Evolutionary conservation across 305 asterid species (phyloP).

Genomic region (Fraxinus greggii): DNA sequence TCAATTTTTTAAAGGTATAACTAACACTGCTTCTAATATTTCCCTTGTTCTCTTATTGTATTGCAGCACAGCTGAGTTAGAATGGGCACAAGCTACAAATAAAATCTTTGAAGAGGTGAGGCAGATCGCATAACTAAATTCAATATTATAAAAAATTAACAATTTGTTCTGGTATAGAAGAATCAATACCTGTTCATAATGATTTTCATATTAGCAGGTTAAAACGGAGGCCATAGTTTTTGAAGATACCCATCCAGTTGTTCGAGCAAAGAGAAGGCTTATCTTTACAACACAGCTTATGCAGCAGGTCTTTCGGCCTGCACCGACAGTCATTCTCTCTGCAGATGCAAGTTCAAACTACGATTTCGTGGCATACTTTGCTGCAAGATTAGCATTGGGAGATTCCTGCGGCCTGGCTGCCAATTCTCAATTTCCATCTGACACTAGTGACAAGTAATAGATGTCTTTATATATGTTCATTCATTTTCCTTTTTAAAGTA

Average conservation of each 20-base stretch:
- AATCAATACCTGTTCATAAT: slow-evolving; percentile 11
- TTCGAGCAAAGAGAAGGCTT: slow-evolving; percentile 66
- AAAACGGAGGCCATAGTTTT: slow-evolving; percentile 38
- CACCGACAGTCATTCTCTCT: slow-evolving; percentile 46
- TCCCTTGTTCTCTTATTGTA: slow-evolving; percentile 16
- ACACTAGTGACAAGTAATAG: slow-evolving; percentile 39
- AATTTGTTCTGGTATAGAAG: background rate
- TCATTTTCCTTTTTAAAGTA: background rate
- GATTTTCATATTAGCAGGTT: slow-evolving; percentile 36
- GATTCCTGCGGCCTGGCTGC: slow-evolving; percentile 55
- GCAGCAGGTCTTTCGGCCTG: slow-evolving; percentile 65
- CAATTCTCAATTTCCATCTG: slow-evolving; percentile 23
- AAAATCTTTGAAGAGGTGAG: slow-evolving; percentile 57
- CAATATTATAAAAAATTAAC: background rate
- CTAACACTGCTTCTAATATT: slow-evolving; percentile 4
- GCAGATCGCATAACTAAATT: slow-evolving; percentile 9
- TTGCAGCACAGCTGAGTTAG: slow-evolving; percentile 47
- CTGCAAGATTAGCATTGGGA: slow-evolving; percentile 59
- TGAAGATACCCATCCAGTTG: slow-evolving; percentile 35
- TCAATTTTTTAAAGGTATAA: background rate
- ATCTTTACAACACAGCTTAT: slow-evolving; percentile 49
- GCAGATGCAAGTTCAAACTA: slow-evolving; percentile 47
- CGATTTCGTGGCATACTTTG: slow-evolving; percentile 44
- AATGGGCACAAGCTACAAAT: slow-evolving; percentile 59
- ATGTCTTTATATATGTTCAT: slow-evolving; percentile 4